Evolutionary conservation across 2,329 filamentous ascomycete genomes (phyloP), one percentile per base, ranked within the genome.

Genomic region (Neofusicoccum parvum): DNA sequence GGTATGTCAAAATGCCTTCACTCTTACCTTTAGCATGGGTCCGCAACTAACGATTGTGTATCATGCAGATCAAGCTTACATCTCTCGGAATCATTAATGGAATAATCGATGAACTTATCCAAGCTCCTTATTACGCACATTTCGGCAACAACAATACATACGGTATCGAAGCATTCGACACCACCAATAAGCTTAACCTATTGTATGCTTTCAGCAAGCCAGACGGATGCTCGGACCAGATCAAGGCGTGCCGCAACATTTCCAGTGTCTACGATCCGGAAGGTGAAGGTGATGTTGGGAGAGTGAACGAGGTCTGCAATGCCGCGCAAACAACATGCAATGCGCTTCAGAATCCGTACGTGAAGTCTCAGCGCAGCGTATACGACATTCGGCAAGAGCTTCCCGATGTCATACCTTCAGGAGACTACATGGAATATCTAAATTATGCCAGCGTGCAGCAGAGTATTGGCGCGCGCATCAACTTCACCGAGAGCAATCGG

Each of bases 31-130:
- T 5, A 32, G 12, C 10, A 11, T 15, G 11, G 14, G 37, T 1
- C 11, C 12, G 23, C 36, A 20, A 12, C 34, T 43, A 32, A 56
- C 32, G 5, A 34, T 27, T 2, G 12, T 27, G 3, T 10, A 27
- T 9, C n/a, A 15, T 20, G 12, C 12, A 86, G 36, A 85, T 91
- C 56, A 83, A 85, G 63, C 80, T 92, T 9, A 80, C 79, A 14
- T 86, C 89, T 0, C 76, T 92, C 0, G 89, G 90, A 23, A 90
- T 93, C 66, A 80, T 92, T 66, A 91, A 92, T 73, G 90, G 89
- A 12, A 86, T 89, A 68, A 80, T 92, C 41, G 91, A 93, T 71
- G 82, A 85, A 69, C 74, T 87, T 36, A 81, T 87, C 0, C 88
- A 92, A 76, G 80, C 80, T 3, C 83, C 85, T 2, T 85, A 78